These are phyloP conservation scores for Vigna mungo DNA, from an alignment of 306 rosid genomes.

Conservation along the genomic window DNA sequence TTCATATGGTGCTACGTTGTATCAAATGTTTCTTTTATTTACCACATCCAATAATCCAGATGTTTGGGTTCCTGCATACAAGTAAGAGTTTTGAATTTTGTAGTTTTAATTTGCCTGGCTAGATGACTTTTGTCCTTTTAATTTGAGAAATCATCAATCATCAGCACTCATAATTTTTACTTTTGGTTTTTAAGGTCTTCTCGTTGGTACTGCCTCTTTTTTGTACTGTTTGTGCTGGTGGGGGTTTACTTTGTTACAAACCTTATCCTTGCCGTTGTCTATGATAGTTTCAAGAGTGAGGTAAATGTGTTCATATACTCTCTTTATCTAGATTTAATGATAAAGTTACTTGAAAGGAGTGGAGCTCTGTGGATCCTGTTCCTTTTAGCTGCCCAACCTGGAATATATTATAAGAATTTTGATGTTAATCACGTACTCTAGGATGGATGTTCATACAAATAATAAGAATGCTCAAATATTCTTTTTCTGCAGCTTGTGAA, in stretches of 20 bases:
- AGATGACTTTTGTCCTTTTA: slow-evolving; percentile 39
- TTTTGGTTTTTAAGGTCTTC: slow-evolving; percentile 75
- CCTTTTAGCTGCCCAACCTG: slow-evolving; percentile 31
- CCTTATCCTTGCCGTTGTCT: slow-evolving; percentile 96
- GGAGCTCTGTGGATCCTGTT: slow-evolving; percentile 22
- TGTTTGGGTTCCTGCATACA: slow-evolving; percentile 99
- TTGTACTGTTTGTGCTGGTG: slow-evolving; percentile 82
- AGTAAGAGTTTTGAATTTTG: slow-evolving; percentile 61
- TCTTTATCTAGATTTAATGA: background rate
- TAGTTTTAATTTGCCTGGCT: slow-evolving; percentile 35
- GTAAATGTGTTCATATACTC: slow-evolving; percentile 52
- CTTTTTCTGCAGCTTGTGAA: slow-evolving; percentile 74
- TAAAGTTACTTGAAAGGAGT: slow-evolving; percentile 28
- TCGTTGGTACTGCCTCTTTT: slow-evolving; percentile 86
- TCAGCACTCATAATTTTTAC: slow-evolving; percentile 25
- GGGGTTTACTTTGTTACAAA: slow-evolving; percentile 97
- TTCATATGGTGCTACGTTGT: slow-evolving; percentile 79
- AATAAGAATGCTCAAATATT: slow-evolving; percentile 40
- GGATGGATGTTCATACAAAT: slow-evolving; percentile 40
- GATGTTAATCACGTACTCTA: slow-evolving; percentile 29
- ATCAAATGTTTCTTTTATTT: slow-evolving; percentile 86
- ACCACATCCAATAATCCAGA: slow-evolving; percentile 95
- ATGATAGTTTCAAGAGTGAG: slow-evolving; percentile 93
- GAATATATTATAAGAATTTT: slow-evolving; percentile 23
- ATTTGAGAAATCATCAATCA: slow-evolving; percentile 24